A percentile compares a stretch with the other conserved stretches of the same genome.
phyloP scores from a whole-genome alignment of 1,284 basidiomycete species.

The Boletus sp. region DNA sequence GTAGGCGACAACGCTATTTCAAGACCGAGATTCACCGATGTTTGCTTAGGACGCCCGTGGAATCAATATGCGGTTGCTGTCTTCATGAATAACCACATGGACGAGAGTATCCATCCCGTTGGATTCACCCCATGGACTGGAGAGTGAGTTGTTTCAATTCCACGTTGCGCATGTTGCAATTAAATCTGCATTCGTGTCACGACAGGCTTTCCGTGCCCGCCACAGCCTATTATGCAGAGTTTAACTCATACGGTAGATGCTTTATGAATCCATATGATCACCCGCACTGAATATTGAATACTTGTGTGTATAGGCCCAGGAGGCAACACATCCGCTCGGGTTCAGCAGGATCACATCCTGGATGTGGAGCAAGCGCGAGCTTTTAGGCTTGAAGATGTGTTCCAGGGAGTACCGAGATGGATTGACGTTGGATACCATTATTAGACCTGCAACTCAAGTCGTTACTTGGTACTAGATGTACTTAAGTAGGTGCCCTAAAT shows the following conservation, averaged over 20 bases:
- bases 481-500: slow-evolving; percentile 1
- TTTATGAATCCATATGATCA: neutral
- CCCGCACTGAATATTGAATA: slow-evolving; percentile 11
- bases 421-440: slow-evolving; percentile 49
- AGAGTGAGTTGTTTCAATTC: slow-evolving; percentile 10
- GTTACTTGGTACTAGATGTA: neutral
- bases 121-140: slow-evolving; percentile 46
- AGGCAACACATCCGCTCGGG: slow-evolving; percentile 43
- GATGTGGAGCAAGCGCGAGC: slow-evolving; percentile 36
- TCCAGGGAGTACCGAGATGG: slow-evolving; percentile 48
- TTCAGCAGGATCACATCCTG: slow-evolving; percentile 48
- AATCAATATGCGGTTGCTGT: slow-evolving; percentile 56
- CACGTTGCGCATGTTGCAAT: neutral
- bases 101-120: slow-evolving; percentile 47
- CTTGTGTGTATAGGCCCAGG: slow-evolving; percentile 53
- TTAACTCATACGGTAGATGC: slow-evolving; percentile 44
- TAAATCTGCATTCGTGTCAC: neutral
- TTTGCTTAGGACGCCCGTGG: slow-evolving; percentile 54
- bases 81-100: slow-evolving; percentile 55
- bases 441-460: slow-evolving; percentile 31
- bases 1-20: slow-evolving; percentile 24
- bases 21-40: neutral
- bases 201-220: slow-evolving; percentile 45
- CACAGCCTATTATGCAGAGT: slow-evolving; percentile 62
- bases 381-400: slow-evolving; percentile 48